Evolutionary conservation across 129 eudicot genomes (phyloP).

Genomic region (Artemisia argyi): DNA sequence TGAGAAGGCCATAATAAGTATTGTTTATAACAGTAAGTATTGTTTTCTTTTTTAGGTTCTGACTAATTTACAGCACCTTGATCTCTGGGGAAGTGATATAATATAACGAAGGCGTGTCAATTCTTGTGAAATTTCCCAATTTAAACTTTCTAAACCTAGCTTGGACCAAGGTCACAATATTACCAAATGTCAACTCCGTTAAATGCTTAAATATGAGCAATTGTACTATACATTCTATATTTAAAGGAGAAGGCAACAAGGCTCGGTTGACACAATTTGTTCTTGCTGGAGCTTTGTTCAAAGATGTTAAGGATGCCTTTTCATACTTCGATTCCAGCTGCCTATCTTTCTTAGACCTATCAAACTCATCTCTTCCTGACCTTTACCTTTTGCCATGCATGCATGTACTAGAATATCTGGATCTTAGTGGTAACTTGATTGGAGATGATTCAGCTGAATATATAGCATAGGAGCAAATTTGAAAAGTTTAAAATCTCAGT

Average conservation of each 20-base stretch:
- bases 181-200: slow-evolving; percentile 59
- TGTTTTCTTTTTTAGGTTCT: slow-evolving; percentile 51
- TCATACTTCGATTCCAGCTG: slow-evolving; percentile 46
- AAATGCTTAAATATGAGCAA: slow-evolving; percentile 76
- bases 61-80: slow-evolving; percentile 72
- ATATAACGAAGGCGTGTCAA: slow-evolving; percentile 57
- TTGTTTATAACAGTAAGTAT: no score
- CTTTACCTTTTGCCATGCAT: slow-evolving; percentile 50
- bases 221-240: slow-evolving; percentile 62
- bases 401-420: slow-evolving; percentile 57
- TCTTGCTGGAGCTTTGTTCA: slow-evolving; percentile 56
- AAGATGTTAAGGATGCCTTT: slow-evolving; percentile 48
- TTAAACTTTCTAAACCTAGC: slow-evolving; percentile 69
- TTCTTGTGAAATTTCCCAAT: slow-evolving; percentile 50
- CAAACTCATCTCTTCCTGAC: slow-evolving; percentile 52
- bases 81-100: slow-evolving; percentile 89
- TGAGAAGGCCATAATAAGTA: neutral
- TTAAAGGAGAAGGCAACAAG: slow-evolving; percentile 53
- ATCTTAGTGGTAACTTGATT: slow-evolving; percentile 54
- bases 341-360: slow-evolving; percentile 57
- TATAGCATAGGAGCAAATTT: slow-evolving; percentile 66
- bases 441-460: slow-evolving; percentile 55
- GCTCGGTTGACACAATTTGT: slow-evolving; percentile 49
- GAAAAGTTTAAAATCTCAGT: slow-evolving; percentile 59
- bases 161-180: slow-evolving; percentile 73